Conservation (phyloP, 768 basidiomycete species). For the Leccinum olivaceopallidum region DNA sequence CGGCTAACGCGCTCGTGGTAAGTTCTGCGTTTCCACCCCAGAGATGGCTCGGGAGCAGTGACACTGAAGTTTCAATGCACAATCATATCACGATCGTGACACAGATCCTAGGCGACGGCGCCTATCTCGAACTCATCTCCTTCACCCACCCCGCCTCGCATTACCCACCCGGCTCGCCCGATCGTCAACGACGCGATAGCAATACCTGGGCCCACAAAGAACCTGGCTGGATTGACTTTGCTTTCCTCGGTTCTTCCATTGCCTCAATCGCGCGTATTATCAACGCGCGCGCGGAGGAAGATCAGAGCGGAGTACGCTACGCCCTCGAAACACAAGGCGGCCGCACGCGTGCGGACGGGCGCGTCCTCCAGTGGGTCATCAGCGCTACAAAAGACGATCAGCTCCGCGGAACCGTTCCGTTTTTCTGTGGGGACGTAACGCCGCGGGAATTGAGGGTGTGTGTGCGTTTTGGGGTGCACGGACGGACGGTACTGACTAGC, state of each 20-base stretch:
- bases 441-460: constrained; percentile 59
- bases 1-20: constrained; percentile 67
- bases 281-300: constrained; percentile 48
- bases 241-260: constrained; percentile 56
- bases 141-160: constrained; percentile 57
- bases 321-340: constrained; percentile 50
- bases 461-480: background rate
- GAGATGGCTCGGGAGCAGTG: background rate
- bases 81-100: background rate
- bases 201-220: constrained; percentile 55
- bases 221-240: constrained; percentile 70
- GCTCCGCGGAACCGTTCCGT: constrained; percentile 48
- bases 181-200: constrained; percentile 41
- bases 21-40: constrained; percentile 1
- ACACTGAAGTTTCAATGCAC: background rate
- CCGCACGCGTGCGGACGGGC: constrained; percentile 55
- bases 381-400: constrained; percentile 35
- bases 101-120: constrained; percentile 42
- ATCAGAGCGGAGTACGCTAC: constrained; percentile 45
- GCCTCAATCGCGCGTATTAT: constrained; percentile 50
- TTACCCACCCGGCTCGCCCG: constrained; percentile 53
- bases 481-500: background rate
- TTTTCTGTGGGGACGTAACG: constrained; percentile 76
- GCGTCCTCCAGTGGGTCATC: constrained; percentile 58
- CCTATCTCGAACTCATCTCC: constrained; percentile 69